Percentiles rank a stretch among this genome's conserved stretches.
Evolutionary conservation across 139 green algal genomes (phyloP).

Genomic region (Coelastrella sp.): DNA sequence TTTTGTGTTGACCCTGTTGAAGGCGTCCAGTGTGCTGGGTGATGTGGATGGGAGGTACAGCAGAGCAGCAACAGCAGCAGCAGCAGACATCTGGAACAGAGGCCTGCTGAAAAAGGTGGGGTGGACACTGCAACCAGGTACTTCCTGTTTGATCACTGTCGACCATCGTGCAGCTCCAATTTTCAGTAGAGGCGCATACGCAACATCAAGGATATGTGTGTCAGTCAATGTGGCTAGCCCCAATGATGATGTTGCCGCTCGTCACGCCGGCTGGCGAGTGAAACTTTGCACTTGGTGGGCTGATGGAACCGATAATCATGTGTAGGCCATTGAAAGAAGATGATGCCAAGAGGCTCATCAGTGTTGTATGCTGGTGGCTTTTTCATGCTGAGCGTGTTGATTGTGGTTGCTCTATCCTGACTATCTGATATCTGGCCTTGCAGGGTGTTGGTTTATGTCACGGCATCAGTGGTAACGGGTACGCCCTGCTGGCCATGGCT

Average conservation of each 20-base stretch:
- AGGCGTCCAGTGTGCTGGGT: constrained; percentile 44
- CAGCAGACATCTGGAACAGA: constrained; percentile 66
- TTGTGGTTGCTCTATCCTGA: too few relatives aligned
- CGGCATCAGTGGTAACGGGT: constrained; percentile 73
- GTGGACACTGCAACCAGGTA: background rate
- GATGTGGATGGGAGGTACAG: constrained; percentile 26
- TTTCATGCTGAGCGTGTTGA: too few relatives aligned
- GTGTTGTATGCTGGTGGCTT: too few relatives aligned
- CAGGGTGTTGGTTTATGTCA: constrained; percentile 76
- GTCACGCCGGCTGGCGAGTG: too few relatives aligned
- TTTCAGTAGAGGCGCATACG: background rate
- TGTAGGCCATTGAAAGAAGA: too few relatives aligned
- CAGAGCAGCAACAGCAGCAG: constrained; percentile 58
- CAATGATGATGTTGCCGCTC: too few relatives aligned
- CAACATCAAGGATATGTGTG: too few relatives aligned
- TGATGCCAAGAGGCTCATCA: too few relatives aligned
- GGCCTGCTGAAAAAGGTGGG: constrained; percentile 74
- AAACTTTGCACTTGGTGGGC: too few relatives aligned
- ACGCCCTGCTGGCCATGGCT: constrained; percentile 68
- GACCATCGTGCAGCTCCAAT: background rate
- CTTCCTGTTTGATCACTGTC: too few relatives aligned
- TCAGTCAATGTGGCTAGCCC: too few relatives aligned
- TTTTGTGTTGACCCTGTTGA: constrained; percentile 55
- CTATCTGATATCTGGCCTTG: background rate
- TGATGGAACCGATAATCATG: too few relatives aligned